A percentile compares a stretch with the other conserved stretches of the same genome.
These are phyloP conservation scores for Coelastrella sp. DNA, from an alignment of 139 green algal species.

Conservation along the genomic window DNA sequence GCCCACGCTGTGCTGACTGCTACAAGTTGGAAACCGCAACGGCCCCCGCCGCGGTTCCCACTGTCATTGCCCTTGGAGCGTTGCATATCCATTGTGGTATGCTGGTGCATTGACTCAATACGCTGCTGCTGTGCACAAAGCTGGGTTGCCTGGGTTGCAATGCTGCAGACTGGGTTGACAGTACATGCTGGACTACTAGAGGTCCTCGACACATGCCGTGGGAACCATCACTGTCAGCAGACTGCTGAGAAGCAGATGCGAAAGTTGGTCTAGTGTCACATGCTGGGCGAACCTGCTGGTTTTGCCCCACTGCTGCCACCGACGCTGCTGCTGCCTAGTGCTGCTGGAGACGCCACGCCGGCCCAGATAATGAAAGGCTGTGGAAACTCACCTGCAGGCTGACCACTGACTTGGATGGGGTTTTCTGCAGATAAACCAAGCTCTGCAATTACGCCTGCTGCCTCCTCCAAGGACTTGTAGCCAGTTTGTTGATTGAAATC, in stretches of 20 bases:
- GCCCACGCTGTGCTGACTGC: no score
- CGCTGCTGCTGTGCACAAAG: no score
- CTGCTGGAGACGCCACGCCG: background rate
- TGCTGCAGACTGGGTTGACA: no score
- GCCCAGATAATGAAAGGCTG: background rate
- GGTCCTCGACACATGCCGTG: background rate
- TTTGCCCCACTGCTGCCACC: background rate
- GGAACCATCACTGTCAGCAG: background rate
- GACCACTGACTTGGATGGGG: background rate
- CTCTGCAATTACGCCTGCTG: background rate
- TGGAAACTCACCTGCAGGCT: background rate
- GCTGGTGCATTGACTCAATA: no score
- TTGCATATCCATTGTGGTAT: no score
- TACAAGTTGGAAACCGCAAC: no score
- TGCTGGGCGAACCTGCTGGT: background rate
- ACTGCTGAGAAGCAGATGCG: background rate
- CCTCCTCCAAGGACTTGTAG: background rate
- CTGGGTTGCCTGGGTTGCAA: no score
- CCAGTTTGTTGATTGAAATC: background rate
- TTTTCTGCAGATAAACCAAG: background rate
- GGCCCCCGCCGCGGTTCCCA: no score
- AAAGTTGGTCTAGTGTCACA: background rate
- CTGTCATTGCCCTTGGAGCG: no score
- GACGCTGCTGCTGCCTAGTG: background rate
- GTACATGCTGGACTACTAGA: background rate